Base-by-base conservation (phyloP, 169 alveolate species). In the Cryptosporidium felis region DNA sequence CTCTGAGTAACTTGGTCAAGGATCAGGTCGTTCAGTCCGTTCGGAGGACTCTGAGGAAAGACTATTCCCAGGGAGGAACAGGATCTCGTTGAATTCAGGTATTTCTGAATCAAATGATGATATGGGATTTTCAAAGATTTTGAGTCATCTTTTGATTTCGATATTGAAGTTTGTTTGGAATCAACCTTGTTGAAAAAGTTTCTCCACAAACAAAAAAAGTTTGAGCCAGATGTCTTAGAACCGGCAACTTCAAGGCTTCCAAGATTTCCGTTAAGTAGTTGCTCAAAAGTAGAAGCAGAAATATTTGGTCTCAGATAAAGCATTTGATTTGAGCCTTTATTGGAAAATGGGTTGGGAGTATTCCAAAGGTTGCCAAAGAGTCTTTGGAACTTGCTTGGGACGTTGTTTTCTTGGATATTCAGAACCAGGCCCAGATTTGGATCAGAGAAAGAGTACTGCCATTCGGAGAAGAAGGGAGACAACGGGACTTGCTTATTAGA, bases 361-460 rank as follows among this genome's bases (percentile, higher is more conserved):
- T 74, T 74, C 85, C 85, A 74, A 8, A 74, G 61, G 42, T 74
- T 74, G 38, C 56, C 65, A 56, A 74, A 74, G n/a, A 74, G 21
- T 34, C 85, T 74, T 23, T 56, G 67, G 40, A 53, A 74, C 16
- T 40, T 38, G 14, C 4, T 51, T 21, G 61, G 34, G 5, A 74
- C 58, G 36, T 40, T 41, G 5, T 59, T 74, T 53, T 74, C 85
- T 53, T 74, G 42, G 6, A 56, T 23, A 34, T 36, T 40, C n/a
- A 74, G 56, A 16, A 74, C 38, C 9, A 53, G 40, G 21, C 85
- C 85, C 6, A 74, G 42, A 38, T 74, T 56, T 8, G 21, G 41
- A 32, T 74, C 74, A 28, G 66, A 51, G 56, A 74, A 74, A 9
- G 85, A 46, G 46, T 56, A 74, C 3, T 74, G 59, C 85, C 85